phyloP scores from a whole-genome alignment of 768 basidiomycete genomes.

The Collybiopsis confluens region DNA sequence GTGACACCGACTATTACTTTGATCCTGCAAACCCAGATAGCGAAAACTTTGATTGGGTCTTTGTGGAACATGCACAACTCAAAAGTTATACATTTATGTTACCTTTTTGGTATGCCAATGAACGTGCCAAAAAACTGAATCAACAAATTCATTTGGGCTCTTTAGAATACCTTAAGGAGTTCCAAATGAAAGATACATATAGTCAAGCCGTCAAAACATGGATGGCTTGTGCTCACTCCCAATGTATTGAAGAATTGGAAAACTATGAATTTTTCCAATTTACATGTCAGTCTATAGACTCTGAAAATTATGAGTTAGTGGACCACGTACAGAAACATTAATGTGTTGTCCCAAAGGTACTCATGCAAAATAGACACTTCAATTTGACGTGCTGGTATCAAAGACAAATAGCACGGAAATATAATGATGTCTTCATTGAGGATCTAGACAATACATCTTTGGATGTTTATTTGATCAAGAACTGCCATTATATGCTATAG shows the following conservation, averaged over 20 bases:
- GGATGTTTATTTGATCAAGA: neutral
- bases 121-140: slow-evolving; percentile 1
- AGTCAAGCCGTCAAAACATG: neutral
- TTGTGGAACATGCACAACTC: neutral
- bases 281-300: no score
- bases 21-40: neutral
- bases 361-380: neutral
- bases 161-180: no score
- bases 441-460: neutral
- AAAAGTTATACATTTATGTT: slow-evolving; percentile 3
- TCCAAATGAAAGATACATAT: slow-evolving; percentile 4
- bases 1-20: slow-evolving; percentile 3
- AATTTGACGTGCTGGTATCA: slow-evolving; percentile 5
- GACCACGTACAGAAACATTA: no score
- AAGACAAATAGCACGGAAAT: neutral
- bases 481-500: no score
- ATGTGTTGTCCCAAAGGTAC: no score
- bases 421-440: neutral
- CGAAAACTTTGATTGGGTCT: neutral
- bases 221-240: neutral
- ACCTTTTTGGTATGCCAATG: slow-evolving; percentile 3
- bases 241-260: neutral
- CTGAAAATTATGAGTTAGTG: no score
- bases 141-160: neutral
- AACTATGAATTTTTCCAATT: neutral